These are phyloP conservation scores for Huntiella moniliformis DNA, from an alignment of 2,329 filamentous ascomycete species.

Conservation along the genomic window DNA sequence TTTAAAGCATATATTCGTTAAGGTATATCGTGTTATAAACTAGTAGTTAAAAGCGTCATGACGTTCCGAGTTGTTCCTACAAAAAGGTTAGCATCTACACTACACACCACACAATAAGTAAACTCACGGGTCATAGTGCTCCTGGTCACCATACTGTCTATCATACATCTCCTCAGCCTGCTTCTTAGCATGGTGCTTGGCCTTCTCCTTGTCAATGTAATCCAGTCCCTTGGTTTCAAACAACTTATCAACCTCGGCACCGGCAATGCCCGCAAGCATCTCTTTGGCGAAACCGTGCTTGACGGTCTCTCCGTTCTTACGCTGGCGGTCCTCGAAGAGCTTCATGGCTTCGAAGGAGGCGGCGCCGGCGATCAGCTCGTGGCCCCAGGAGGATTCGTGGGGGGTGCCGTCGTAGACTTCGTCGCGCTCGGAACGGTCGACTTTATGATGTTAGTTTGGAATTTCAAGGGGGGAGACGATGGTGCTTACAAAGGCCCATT, in stretches of 20 bases:
- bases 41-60: slow-evolving; percentile 10
- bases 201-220: slow-evolving; percentile 36
- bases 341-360: slow-evolving; percentile 68
- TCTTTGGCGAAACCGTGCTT: slow-evolving; percentile 64
- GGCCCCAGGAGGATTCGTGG: slow-evolving; percentile 39
- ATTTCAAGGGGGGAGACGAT: not conserved
- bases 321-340: slow-evolving; percentile 58
- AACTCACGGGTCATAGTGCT: slow-evolving; percentile 41
- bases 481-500: slow-evolving; percentile 7
- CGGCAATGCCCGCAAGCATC: slow-evolving; percentile 51
- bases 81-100: not conserved
- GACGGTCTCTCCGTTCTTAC: slow-evolving; percentile 44
- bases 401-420: slow-evolving; percentile 16
- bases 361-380: slow-evolving; percentile 58
- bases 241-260: slow-evolving; percentile 58
- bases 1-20: no score
- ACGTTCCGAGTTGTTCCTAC: slow-evolving; percentile 3
- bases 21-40: not conserved
- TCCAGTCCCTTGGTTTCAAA: slow-evolving; percentile 52
- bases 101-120: not conserved
- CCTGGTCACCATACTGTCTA: slow-evolving; percentile 34
- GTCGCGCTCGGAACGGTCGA: slow-evolving; percentile 9
- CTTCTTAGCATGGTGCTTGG: slow-evolving; percentile 38
- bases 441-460: not conserved
- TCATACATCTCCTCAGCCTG: slow-evolving; percentile 43